Evolutionary conservation across 352 stramenopile genomes (phyloP).

Genomic region (Pythium sp.): DNA sequence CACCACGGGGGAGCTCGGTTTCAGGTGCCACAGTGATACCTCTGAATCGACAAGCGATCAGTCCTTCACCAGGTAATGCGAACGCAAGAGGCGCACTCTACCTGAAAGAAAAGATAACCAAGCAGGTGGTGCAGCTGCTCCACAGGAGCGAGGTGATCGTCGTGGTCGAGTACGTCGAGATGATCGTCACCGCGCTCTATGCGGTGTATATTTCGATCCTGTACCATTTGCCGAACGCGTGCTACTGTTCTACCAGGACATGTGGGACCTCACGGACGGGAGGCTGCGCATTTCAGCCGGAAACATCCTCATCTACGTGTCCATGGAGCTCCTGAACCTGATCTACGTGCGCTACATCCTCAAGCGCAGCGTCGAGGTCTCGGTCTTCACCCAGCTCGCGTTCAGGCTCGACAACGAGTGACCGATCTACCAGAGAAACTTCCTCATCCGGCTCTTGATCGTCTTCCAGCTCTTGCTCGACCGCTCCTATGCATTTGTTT

Average conservation of each 20-base stretch:
- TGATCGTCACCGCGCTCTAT: conserved; percentile 2
- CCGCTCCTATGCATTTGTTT: conserved; percentile 15
- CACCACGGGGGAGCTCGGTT: too few species aligned
- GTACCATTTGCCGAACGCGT: conserved; percentile 1
- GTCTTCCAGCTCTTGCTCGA: conserved; percentile 32
- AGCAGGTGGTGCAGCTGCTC: background rate
- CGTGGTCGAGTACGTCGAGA: conserved; percentile 9
- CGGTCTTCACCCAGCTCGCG: background rate
- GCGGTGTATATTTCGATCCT: conserved; percentile 1
- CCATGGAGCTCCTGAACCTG: background rate
- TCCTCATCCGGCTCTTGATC: conserved; percentile 26
- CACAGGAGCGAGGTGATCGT: background rate
- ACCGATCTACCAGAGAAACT: conserved; percentile 25
- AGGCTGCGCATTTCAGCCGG: background rate
- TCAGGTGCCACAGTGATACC: too few species aligned
- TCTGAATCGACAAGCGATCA: too few species aligned
- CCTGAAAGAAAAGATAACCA: too few species aligned
- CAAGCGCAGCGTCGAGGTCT: background rate
- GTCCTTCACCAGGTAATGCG: background rate
- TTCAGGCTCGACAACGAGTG: conserved; percentile 24
- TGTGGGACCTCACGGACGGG: background rate
- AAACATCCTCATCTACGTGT: conserved; percentile 5
- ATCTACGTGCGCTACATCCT: background rate
- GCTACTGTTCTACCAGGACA: conserved; percentile 10
- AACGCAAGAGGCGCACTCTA: background rate